A percentile compares a stretch with the other conserved stretches of the same genome.
Evolutionary conservation across 257 asterid genomes (phyloP).

Genomic region (Pogostemon cablin): DNA sequence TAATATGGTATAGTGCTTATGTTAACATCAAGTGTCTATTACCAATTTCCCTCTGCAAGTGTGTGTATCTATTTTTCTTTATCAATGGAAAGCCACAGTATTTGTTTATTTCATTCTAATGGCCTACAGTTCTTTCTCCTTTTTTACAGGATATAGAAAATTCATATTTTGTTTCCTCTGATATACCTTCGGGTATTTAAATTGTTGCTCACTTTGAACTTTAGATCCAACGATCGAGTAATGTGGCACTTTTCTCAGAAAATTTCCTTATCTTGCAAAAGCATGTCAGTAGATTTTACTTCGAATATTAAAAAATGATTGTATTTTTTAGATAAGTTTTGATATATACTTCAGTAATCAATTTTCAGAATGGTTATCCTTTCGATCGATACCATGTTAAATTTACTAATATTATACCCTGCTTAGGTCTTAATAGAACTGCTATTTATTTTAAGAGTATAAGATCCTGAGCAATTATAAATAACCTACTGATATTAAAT

Average conservation of each 20-base stretch:
- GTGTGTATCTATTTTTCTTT: slow-evolving; percentile 14
- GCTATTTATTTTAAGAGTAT: neutral
- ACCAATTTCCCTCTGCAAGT: slow-evolving; percentile 13
- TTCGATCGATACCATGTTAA: slow-evolving; percentile 13
- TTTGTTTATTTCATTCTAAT: slow-evolving; percentile 23
- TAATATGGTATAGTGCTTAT: too few species aligned
- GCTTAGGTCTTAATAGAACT: slow-evolving; percentile 12
- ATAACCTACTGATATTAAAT: neutral
- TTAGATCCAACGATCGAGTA: neutral
- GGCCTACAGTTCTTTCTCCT: neutral
- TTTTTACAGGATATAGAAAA: slow-evolving; percentile 66
- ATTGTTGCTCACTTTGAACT: slow-evolving; percentile 33
- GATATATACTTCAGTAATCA: slow-evolving; percentile 1
- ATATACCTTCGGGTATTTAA: slow-evolving; percentile 79
- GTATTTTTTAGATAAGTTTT: neutral
- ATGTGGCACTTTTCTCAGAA: neutral
- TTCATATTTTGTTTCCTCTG: slow-evolving; percentile 61
- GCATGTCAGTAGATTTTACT: neutral
- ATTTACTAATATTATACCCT: neutral
- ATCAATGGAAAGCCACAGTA: slow-evolving; percentile 6
- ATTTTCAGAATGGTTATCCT: slow-evolving; percentile 23
- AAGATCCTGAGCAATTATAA: neutral
- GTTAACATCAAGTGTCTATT: slow-evolving; percentile 20
- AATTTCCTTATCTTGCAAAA: neutral
- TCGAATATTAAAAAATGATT: neutral